Percentiles rank a stretch among this genome's conserved stretches.
Conservation (phyloP, 2,329 filamentous ascomycete genomes). For the Rutstroemia sp. region DNA sequence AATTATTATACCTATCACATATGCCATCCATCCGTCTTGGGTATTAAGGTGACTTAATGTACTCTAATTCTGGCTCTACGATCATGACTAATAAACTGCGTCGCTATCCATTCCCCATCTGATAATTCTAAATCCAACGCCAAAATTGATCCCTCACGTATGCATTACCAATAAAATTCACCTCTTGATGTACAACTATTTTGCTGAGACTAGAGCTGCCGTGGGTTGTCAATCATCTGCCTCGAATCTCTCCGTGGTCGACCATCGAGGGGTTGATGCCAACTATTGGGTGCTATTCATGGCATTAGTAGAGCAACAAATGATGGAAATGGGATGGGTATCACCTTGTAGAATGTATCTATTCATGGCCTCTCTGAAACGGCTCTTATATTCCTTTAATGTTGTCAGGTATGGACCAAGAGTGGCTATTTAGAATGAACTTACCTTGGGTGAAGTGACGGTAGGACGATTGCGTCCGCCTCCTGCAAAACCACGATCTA, state of each 20-base stretch:
- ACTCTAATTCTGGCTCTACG: no score
- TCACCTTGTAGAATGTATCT: constrained; percentile 51
- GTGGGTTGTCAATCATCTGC: not conserved
- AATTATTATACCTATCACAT: no score
- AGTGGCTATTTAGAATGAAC: not conserved
- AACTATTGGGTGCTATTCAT: constrained; percentile 13
- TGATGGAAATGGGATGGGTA: not conserved
- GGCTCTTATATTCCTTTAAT: constrained; percentile 70
- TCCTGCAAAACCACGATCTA: constrained; percentile 68
- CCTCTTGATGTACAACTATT: no score
- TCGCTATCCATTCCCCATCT: no score
- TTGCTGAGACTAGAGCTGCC: no score
- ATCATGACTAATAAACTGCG: no score
- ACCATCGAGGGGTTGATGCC: constrained; percentile 15
- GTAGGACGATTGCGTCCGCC: constrained; percentile 79
- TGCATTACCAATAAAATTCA: no score
- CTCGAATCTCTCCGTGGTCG: constrained; percentile 8
- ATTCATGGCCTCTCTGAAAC: constrained; percentile 95
- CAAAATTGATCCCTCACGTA: no score
- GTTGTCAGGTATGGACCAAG: not conserved
- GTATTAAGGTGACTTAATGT: no score
- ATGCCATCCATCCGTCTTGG: no score
- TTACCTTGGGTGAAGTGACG: constrained; percentile 88
- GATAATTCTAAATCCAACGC: no score
- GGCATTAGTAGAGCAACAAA: not conserved